phyloP scores from a whole-genome alignment of 2,329 filamentous ascomycete species.

The Harringtonia aguacate region DNA sequence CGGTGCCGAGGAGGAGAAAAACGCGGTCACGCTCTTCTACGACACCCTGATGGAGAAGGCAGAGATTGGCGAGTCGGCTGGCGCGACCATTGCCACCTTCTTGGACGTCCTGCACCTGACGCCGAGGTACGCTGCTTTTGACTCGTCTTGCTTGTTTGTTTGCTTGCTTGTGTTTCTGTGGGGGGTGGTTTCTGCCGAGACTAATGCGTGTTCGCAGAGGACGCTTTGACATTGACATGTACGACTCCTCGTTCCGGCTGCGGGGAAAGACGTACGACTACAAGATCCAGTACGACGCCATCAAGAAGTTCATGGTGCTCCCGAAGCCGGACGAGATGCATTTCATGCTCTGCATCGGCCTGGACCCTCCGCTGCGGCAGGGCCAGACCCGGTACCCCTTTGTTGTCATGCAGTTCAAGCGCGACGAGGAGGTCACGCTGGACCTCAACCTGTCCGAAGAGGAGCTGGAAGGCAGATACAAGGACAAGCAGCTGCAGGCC shows the following conservation, averaged over 20 bases:
- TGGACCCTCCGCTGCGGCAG: slow-evolving; percentile 90
- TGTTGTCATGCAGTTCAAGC: slow-evolving; percentile 97
- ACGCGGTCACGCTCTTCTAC: slow-evolving; percentile 94
- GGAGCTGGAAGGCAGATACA: slow-evolving; percentile 71
- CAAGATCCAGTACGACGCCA: slow-evolving; percentile 96
- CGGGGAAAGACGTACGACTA: slow-evolving; percentile 99
- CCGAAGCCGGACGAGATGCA: slow-evolving; percentile 98
- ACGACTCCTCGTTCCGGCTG: slow-evolving; percentile 91
- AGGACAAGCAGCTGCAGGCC: slow-evolving; percentile 74
- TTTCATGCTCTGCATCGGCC: slow-evolving; percentile 84
- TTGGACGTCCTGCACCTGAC: slow-evolving; percentile 94
- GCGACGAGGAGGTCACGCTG: slow-evolving; percentile 92
- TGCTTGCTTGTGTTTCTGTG: background rate
- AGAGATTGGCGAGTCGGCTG: slow-evolving; percentile 97
- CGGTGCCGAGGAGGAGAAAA: slow-evolving; percentile 71
- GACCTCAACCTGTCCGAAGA: slow-evolving; percentile 95
- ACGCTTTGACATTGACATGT: slow-evolving; percentile 99
- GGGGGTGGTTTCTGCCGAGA: too few species aligned
- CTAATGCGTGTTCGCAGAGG: slow-evolving; percentile 50
- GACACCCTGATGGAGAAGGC: slow-evolving; percentile 97
- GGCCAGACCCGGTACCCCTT: slow-evolving; percentile 97
- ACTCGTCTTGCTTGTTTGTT: too few species aligned
- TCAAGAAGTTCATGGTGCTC: slow-evolving; percentile 98
- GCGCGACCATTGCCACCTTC: slow-evolving; percentile 96
- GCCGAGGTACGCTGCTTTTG: too few species aligned